Conservation (phyloP, 805 yeast genomes). For the Zygotorulaspora florentina region DNA sequence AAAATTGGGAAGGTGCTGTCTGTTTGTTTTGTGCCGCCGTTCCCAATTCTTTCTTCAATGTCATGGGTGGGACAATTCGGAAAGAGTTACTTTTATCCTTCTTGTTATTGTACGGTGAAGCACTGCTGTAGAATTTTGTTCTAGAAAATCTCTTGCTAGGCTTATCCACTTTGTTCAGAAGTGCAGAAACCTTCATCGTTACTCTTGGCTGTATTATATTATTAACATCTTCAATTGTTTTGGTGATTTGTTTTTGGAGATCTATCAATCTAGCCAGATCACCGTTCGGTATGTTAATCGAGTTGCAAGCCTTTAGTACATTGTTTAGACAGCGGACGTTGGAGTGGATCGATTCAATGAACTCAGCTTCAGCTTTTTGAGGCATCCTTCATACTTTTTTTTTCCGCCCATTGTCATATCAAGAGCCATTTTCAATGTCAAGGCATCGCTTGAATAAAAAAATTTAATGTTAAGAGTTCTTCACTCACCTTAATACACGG, state of each 20-base stretch:
- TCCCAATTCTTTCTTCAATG: background rate
- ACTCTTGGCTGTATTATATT: slow-evolving; percentile 1
- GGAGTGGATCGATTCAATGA: slow-evolving; percentile 1
- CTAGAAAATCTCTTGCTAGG: slow-evolving; percentile 7
- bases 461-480: no score
- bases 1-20: slow-evolving; percentile 3
- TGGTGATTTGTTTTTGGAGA: slow-evolving; percentile 3
- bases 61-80: slow-evolving; percentile 18
- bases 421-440: background rate
- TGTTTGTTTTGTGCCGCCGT: background rate
- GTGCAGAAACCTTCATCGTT: slow-evolving; percentile 8
- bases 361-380: slow-evolving; percentile 2
- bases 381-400: background rate
- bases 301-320: slow-evolving; percentile 1
- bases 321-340: slow-evolving; percentile 2
- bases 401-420: background rate
- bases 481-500: no score
- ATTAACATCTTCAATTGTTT: background rate
- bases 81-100: slow-evolving; percentile 17
- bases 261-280: background rate
- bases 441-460: background rate
- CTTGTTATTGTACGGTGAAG: slow-evolving; percentile 13
- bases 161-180: slow-evolving; percentile 5
- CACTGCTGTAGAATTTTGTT: slow-evolving; percentile 8
- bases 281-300: background rate